These are phyloP conservation scores for Microdochium bolleyi DNA, from an alignment of 2,329 filamentous ascomycete genomes.

Conservation along the genomic window DNA sequence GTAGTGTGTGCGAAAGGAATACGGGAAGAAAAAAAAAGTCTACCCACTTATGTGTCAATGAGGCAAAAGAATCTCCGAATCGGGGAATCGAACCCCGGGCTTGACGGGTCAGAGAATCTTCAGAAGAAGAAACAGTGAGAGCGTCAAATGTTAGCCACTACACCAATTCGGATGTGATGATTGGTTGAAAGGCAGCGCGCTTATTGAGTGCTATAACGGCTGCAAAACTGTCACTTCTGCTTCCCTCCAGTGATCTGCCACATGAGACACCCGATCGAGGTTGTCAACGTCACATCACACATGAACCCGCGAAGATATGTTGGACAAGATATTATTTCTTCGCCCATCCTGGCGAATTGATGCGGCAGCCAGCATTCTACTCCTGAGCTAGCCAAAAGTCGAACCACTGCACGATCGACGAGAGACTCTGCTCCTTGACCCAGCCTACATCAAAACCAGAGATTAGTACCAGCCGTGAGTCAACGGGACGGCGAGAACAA, in stretches of 20 bases:
- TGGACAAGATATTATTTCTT: no score
- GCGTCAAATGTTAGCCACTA: slow-evolving; percentile 4
- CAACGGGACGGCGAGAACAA: background rate
- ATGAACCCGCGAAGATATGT: no score
- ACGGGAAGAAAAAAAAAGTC: no score
- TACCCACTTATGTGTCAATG: no score
- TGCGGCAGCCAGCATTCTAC: background rate
- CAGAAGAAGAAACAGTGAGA: slow-evolving; percentile 1
- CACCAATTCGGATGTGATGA: slow-evolving; percentile 4
- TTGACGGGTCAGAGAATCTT: slow-evolving; percentile 8
- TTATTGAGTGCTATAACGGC: background rate
- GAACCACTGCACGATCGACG: slow-evolving; percentile 18
- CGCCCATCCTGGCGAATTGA: no score
- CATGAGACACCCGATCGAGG: no score
- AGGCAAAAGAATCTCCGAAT: slow-evolving; percentile 11
- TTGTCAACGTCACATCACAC: no score
- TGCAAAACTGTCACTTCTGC: background rate
- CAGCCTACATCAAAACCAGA: slow-evolving; percentile 11
- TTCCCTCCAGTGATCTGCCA: no score
- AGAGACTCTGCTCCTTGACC: slow-evolving; percentile 21
- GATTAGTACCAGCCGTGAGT: background rate
- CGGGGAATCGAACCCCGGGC: slow-evolving; percentile 21
- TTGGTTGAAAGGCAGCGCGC: background rate
- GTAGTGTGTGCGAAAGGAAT: no score
- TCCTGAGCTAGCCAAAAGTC: slow-evolving; percentile 14